Base-by-base conservation (phyloP, 345 rosid species). In the Corchorus capsularis region DNA sequence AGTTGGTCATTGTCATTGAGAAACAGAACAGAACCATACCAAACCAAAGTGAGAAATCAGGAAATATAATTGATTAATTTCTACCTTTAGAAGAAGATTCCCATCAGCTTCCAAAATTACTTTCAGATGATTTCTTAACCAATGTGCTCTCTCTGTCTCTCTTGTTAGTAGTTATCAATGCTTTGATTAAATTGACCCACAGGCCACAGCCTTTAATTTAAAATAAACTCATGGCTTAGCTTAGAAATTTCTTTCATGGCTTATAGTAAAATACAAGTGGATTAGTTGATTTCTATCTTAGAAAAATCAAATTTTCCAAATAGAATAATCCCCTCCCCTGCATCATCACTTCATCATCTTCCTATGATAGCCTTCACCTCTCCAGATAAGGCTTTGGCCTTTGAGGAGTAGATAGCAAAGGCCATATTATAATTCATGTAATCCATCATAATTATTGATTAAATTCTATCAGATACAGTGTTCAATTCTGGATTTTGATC, bases 321-420 rank as follows among this genome's bases (percentile, higher is more conserved):
- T 46, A 67, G 9, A 61, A 39, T 9, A 6, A 13, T 3, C 27
- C 27, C 10, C 17, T 19, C 47, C 15, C 15, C 32, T n/a, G 69
- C 69, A 19, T 64, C 69, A 64, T 64, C 50, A 17, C 4, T 64
- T 41, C 69, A 63, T 15, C 67, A 9, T 41, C 49, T 10, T n/a
- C 50, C 3, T n/a, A 12, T n/a, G 13, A 27, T 27, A 64, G 45
- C 32, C 69, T 41, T 64, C 52, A 11, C 50, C 69, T 50, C 8
- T 9, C 34, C 52, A n/a, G 8, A 39, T 14, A 32, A 61, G 41
- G 41, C n/a, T 61, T 61, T 14, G 27, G 27, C n/a, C n/a, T 61
- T 61, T 14, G 27, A 1, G 27, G n/a, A 32, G 37, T 12, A 22
- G 5, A 59, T 59, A 17, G 17, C 0, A n/a, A 54, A 6, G 0